phyloP scores from a whole-genome alignment of 2,329 filamentous ascomycete genomes.

The Grosmannia huntii region DNA sequence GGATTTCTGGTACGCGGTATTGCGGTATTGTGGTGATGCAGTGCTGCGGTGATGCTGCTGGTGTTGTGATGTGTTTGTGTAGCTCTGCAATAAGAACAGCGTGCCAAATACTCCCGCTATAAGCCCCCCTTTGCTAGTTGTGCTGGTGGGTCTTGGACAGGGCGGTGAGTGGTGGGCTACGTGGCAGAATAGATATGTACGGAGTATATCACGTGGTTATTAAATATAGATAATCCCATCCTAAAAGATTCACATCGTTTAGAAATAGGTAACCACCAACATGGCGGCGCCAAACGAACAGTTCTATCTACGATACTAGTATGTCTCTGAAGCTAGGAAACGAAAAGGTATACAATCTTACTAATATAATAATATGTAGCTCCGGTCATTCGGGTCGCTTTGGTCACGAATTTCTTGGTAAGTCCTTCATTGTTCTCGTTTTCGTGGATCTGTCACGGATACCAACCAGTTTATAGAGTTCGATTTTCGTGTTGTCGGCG shows the following conservation, averaged over 20 bases:
- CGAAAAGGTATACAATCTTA: neutral
- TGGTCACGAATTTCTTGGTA: constrained; percentile 95
- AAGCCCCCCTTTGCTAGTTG: constrained; percentile 8
- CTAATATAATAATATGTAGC: constrained; percentile 32
- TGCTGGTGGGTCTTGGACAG: too few species aligned
- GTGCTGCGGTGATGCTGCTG: neutral
- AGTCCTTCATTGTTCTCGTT: constrained; percentile 12
- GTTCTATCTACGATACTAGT: constrained; percentile 98
- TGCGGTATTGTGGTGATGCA: neutral
- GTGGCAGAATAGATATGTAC: constrained; percentile 9
- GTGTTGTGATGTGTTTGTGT: neutral
- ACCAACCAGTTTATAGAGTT: constrained; percentile 53
- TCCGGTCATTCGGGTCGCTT: constrained; percentile 96
- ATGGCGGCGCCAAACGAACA: constrained; percentile 60
- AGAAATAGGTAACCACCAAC: neutral
- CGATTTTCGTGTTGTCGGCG: constrained; percentile 83
- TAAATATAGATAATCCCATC: neutral
- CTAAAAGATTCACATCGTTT: neutral
- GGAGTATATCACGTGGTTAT: constrained; percentile 10
- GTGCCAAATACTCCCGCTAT: constrained; percentile 11
- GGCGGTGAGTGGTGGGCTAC: constrained; percentile 11
- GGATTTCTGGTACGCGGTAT: neutral
- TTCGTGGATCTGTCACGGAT: constrained; percentile 11
- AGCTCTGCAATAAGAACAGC: constrained; percentile 10
- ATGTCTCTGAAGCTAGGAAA: constrained; percentile 23